Base-by-base conservation (phyloP, 768 basidiomycete species). In the Lentinula edodes region DNA sequence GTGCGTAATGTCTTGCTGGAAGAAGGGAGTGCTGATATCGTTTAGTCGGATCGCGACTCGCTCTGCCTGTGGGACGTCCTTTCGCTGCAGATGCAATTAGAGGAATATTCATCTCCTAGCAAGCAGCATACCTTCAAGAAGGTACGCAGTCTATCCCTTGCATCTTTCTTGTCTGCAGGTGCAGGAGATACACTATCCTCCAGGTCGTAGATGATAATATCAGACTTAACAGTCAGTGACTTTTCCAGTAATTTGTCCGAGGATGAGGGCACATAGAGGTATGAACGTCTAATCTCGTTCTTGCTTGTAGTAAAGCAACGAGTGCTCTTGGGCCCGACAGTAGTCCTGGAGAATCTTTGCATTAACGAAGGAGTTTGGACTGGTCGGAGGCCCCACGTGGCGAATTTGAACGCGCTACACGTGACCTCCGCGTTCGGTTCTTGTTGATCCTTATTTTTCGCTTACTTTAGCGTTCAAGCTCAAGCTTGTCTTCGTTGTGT, bases 201-300 rank as follows among this genome's bases (percentile, higher is more conserved):
- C 12, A 96, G 78, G 75, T 96, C 94, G 67, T 93, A 95, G 28
- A 93, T 88, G 39, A 94, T 77, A 46, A 88, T 80, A 63, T 96
- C 94, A 13, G 55, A 39, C 39, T 41, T 56, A 12, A 41, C 86
- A 2, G 74, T 70, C 13, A 79, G 76, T 0, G 90, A 90, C 70
- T 94, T 95, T 65, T 86, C 76, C 38, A 96, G 83, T 89, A 93
- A 93, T 45, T 84, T 81, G 39, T 89, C 84, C 12, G 87, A 89
- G 1, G 92, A 89, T 5, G 87, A 80, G 2, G 94, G 94, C 3
- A 96, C 94, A 72, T 89, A 89, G 62, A 89, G 83, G 67, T 87
- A 88, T 23, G 87, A 88, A 51, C 87, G 80, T 48, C 76, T 72
- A 1, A 81, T 68, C 58, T 42, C 39, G 32, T 12, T 41, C 12